A percentile compares a stretch with the other conserved stretches of the same genome.
phyloP scores from a whole-genome alignment of 345 rosid species.

The Atalantia buxifolia region DNA sequence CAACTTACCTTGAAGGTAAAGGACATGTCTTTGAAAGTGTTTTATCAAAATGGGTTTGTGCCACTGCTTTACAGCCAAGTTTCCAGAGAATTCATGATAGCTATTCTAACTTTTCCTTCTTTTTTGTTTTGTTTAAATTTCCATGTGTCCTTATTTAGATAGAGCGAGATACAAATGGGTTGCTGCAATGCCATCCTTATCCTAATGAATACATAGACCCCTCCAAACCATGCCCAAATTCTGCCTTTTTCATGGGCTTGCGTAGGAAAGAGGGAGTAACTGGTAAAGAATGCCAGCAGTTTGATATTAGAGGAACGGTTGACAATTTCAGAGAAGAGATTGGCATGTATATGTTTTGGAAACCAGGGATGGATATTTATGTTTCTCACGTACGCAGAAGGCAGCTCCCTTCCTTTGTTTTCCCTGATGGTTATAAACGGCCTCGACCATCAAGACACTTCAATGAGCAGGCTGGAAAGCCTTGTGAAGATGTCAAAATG shows the following conservation, averaged over 20 bases:
- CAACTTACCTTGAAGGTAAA: conserved; percentile 66
- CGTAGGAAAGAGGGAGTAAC: conserved; percentile 58
- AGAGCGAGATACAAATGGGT: conserved; percentile 68
- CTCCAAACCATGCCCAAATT: conserved; percentile 54
- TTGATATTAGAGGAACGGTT: conserved; percentile 68
- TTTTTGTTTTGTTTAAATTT: background rate
- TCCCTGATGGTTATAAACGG: conserved; percentile 56
- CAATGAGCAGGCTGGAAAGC: conserved; percentile 40
- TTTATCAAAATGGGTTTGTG: background rate
- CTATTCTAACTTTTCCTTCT: background rate
- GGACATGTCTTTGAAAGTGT: conserved; percentile 2
- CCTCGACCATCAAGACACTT: conserved; percentile 47
- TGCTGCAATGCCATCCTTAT: conserved; percentile 77
- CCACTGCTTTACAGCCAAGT: conserved; percentile 2
- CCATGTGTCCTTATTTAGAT: conserved; percentile 42
- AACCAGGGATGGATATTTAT: conserved; percentile 68
- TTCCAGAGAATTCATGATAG: background rate
- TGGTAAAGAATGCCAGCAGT: conserved; percentile 70
- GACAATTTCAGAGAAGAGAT: conserved; percentile 63
- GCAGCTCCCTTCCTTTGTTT: conserved; percentile 65
- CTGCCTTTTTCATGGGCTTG: conserved; percentile 78
- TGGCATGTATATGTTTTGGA: conserved; percentile 57
- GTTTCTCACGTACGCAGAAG: conserved; percentile 75
- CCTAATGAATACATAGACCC: conserved; percentile 56
- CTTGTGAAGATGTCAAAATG: conserved; percentile 42